Base-by-base conservation (phyloP, 1,284 basidiomycete species). In the Porogramme epimiltina region DNA sequence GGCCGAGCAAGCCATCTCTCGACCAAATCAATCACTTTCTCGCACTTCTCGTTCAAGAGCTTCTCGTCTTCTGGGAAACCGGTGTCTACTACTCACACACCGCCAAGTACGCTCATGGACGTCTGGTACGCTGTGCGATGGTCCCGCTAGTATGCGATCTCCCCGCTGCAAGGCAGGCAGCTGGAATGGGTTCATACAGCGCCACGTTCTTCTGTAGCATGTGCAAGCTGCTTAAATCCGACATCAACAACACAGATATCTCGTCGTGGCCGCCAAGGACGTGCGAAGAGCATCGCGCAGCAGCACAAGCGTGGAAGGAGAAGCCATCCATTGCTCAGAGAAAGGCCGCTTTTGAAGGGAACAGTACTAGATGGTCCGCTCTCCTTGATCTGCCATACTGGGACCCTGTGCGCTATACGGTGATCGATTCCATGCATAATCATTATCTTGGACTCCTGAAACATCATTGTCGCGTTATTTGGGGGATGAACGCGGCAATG, bases 401-500 rank as follows among this genome's bases (percentile, higher is more conserved):
- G 71, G 56, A 73, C 47, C 68, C 72, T 0, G 51, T 65, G 20
- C 31, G 42, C 3, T 71, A 59, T 42, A 59, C 62, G 0, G 62
- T 69, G 1, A 52, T 73, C 19, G 72, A 75, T 45, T 52, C 66
- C 5, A 72, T 75, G 71, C 73, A 75, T 48, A 61, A 60, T 5
- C 52, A 66, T 1, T 68, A 65, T 36, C 63, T 73, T 0, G 65
- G 66, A 16, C 33, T 64, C 6, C 45, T 69, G 1, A 26, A 46
- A 36, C 26, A 11, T 9, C 71, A 73, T 43, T 56, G 56, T 39
- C 53, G 62, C 3, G 39, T 54, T 0, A 45, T 70, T 5, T 70
- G 68, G 55, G 58, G 65, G 3, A 64, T 73, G 38, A 59, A 65
- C 41, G 42, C 55, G 0, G 43, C 50, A 9, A n/a, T 43, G 13